Conservation (phyloP, 352 stramenopile genomes). For the Pelagophyceae sp. region DNA sequence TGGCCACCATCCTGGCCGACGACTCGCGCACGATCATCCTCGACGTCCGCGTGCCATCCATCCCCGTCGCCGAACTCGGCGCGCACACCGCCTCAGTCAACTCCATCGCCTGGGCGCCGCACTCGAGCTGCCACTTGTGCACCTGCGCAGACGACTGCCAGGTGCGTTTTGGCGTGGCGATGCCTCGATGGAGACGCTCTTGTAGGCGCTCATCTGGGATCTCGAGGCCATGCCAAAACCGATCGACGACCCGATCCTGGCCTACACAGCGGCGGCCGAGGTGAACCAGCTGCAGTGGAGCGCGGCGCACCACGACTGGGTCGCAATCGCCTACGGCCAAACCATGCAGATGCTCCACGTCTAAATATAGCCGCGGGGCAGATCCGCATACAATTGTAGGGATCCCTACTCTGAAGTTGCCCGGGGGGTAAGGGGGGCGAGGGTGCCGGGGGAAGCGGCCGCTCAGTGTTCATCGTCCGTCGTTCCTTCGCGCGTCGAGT, state of each 20-base stretch:
- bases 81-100: slow-evolving; percentile 83
- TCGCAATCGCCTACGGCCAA: slow-evolving; percentile 85
- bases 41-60: slow-evolving; percentile 81
- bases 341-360: slow-evolving; percentile 82
- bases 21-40: slow-evolving; percentile 81
- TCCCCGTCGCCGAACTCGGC: slow-evolving; percentile 77
- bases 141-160: slow-evolving; percentile 85
- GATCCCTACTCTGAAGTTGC: too few relatives aligned
- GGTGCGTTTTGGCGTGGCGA: too few relatives aligned
- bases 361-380: too few relatives aligned
- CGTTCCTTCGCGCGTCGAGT: too few relatives aligned
- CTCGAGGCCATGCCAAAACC: slow-evolving; percentile 55
- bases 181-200: too few relatives aligned
- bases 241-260: slow-evolving; percentile 73
- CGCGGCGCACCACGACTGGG: slow-evolving; percentile 80
- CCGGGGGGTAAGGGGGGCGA: too few relatives aligned
- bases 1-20: slow-evolving; percentile 85
- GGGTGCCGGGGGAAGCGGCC: too few relatives aligned
- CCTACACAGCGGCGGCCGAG: slow-evolving; percentile 67
- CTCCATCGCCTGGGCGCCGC: slow-evolving; percentile 87
- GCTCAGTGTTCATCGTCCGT: too few relatives aligned
- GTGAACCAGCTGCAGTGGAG: slow-evolving; percentile 87
- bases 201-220: slow-evolving; percentile 95
- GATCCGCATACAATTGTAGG: too few relatives aligned
- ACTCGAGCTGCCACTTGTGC: slow-evolving; percentile 87